Evolutionary conservation across 345 rosid genomes (phyloP), one percentile per base, ranked within the genome.

Genomic region (Euphorbia tirucalli): DNA sequence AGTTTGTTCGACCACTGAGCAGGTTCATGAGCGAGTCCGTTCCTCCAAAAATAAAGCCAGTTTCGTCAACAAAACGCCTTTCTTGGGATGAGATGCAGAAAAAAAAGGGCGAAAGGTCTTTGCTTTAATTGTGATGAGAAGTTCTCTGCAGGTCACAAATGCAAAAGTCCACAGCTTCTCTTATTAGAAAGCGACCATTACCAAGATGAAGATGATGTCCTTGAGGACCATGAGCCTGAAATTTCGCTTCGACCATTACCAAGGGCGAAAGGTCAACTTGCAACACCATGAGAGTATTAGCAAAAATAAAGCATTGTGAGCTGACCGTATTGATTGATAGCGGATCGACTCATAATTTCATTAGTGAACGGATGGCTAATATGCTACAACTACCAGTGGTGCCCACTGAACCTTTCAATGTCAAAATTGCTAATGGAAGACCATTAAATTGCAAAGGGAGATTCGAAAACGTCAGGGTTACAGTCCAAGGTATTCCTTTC

Each of bases 71-170:
- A 6, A 5, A 4, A 9, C 0, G 15, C 7, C 57, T 66, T 6
- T 43, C 50, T 0, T 66, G 41, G 58, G 70, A 46, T 3, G 70
- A 66, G 27, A 52, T 55, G n/a, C 49, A 35, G 9, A 15, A 3
- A 6, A 0, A 6, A 6, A 0, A 18, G 7, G 27, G 6, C 1
- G 4, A 16, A 0, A 15, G 28, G 0, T 15, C n/a, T 56, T 4
- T 69, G 64, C 14, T 69, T 56, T 22, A 55, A 69, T 13, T 69
- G 35, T 61, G n/a, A 69, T 5, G 64, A 69, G 25, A 2, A 18
- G 18, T 69, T 55, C 21, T 22, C 4, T 8, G 0, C 35, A 21
- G 64, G 72, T 0, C 64, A 57, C 7, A 32, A 18, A 24, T 69
- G 3, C 7, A 5, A 21, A 16, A n/a, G n/a, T n/a, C 60, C 71